Evolutionary conservation across 2,329 filamentous ascomycete genomes (phyloP).

Genomic region (Lecanosticta acicola): DNA sequence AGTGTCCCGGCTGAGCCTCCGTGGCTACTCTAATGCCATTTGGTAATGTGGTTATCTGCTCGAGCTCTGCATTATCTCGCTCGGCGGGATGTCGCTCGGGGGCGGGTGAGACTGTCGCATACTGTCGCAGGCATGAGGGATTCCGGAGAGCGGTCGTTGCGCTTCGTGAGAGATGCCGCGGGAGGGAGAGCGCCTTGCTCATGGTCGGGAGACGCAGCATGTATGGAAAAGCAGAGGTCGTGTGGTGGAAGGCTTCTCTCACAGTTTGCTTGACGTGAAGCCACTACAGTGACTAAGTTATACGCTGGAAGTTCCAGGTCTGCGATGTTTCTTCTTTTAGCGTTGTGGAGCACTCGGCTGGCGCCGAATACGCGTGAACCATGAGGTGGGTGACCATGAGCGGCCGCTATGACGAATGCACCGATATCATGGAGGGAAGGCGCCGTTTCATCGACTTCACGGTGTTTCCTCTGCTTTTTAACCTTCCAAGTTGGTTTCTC

Average conservation of each 20-base stretch:
- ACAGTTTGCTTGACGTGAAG: no score
- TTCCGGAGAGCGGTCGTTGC: slow-evolving; percentile 14
- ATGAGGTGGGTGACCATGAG: background rate
- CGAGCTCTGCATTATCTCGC: slow-evolving; percentile 78
- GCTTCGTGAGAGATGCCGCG: slow-evolving; percentile 23
- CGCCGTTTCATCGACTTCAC: background rate
- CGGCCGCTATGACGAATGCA: no score
- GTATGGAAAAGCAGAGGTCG: background rate
- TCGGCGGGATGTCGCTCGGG: slow-evolving; percentile 15
- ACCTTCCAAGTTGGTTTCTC: no score
- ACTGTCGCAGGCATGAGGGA: slow-evolving; percentile 15
- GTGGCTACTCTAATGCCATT: slow-evolving; percentile 95
- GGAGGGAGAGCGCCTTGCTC: slow-evolving; percentile 28
- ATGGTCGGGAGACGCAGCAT: slow-evolving; percentile 16
- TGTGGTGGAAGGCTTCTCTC: background rate
- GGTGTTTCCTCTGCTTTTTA: no score
- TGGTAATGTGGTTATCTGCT: slow-evolving; percentile 77
- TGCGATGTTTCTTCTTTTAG: no score
- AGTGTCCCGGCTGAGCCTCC: slow-evolving; percentile 88
- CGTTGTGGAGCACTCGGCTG: background rate
- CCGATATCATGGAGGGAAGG: no score
- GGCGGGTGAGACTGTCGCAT: slow-evolving; percentile 22
- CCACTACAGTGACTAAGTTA: no score
- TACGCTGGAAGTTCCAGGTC: no score
- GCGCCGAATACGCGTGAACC: background rate